Evolutionary conservation across 2,329 filamentous ascomycete genomes (phyloP).

Genomic region (Cytospora leucostoma): DNA sequence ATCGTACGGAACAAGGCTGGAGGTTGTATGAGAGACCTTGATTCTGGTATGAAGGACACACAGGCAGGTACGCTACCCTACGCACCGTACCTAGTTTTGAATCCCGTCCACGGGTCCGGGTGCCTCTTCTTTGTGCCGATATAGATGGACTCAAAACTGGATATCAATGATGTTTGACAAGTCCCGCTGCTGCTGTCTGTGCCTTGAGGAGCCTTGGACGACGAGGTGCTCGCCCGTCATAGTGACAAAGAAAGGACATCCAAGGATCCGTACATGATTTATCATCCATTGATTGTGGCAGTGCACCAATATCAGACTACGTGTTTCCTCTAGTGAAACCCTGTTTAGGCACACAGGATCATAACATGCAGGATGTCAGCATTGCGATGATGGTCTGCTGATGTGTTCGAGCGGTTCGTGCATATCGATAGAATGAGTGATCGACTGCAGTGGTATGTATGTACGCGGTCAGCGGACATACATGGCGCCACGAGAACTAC

Average conservation of each 20-base stretch:
- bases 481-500: background rate
- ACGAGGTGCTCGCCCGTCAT: background rate
- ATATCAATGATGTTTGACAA: background rate
- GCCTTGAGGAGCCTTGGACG: background rate
- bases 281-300: background rate
- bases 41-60: no score
- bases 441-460: background rate
- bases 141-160: no score
- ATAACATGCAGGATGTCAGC: constrained; percentile 22
- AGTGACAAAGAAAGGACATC: background rate
- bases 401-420: constrained; percentile 6
- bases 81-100: no score
- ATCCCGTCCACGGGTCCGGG: no score
- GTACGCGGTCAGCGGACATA: constrained; percentile 5
- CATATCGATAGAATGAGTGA: background rate
- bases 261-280: background rate
- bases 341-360: background rate
- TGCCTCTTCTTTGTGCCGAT: no score
- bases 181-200: background rate
- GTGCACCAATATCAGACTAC: background rate
- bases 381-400: constrained; percentile 17
- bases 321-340: constrained; percentile 1
- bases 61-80: no score
- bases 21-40: no score
- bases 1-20: background rate